phyloP scores from a whole-genome alignment of 352 stramenopile species.

The Phytophthora ramorum region DNA sequence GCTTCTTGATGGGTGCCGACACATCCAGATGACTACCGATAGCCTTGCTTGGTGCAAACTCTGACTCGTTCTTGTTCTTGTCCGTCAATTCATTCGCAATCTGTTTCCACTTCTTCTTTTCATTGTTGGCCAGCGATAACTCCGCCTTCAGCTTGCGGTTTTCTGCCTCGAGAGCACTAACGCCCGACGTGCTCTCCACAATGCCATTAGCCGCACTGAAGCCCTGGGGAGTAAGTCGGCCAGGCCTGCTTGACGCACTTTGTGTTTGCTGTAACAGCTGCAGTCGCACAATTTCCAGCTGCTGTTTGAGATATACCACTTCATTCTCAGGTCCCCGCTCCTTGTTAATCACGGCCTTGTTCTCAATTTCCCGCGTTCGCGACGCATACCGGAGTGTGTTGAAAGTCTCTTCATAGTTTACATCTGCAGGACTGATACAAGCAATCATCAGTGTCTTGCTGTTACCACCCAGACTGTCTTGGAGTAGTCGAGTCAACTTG shows the following conservation, averaged over 20 bases:
- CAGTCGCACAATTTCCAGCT: slow-evolving; percentile 70
- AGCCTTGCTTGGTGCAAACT: slow-evolving; percentile 43
- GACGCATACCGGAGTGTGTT: slow-evolving; percentile 96
- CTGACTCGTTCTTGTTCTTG: slow-evolving; percentile 39
- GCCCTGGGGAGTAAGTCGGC: background rate
- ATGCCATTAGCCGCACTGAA: background rate
- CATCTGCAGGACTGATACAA: slow-evolving; percentile 77
- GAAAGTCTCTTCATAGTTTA: slow-evolving; percentile 94
- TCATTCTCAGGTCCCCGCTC: slow-evolving; percentile 92
- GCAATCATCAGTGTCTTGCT: slow-evolving; percentile 93
- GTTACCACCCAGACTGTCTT: slow-evolving; percentile 91
- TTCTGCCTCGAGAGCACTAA: slow-evolving; percentile 35
- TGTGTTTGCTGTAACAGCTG: slow-evolving; percentile 59
- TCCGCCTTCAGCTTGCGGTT: slow-evolving; percentile 45
- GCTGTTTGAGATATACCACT: slow-evolving; percentile 65
- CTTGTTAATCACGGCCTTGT: slow-evolving; percentile 97
- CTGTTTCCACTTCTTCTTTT: slow-evolving; percentile 76
- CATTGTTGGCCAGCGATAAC: slow-evolving; percentile 37
- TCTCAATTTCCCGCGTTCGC: slow-evolving; percentile 98
- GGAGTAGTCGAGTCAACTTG: slow-evolving; percentile 91
- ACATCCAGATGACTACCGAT: slow-evolving; percentile 18
- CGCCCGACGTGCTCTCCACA: background rate
- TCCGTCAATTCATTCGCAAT: slow-evolving; percentile 51
- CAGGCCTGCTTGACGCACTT: background rate
- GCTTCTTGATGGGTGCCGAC: slow-evolving; percentile 31